Evolutionary conservation across 441 rosid species (phyloP), one percentile per base, ranked within the genome.

Genomic region (Gossypium lobatum): DNA sequence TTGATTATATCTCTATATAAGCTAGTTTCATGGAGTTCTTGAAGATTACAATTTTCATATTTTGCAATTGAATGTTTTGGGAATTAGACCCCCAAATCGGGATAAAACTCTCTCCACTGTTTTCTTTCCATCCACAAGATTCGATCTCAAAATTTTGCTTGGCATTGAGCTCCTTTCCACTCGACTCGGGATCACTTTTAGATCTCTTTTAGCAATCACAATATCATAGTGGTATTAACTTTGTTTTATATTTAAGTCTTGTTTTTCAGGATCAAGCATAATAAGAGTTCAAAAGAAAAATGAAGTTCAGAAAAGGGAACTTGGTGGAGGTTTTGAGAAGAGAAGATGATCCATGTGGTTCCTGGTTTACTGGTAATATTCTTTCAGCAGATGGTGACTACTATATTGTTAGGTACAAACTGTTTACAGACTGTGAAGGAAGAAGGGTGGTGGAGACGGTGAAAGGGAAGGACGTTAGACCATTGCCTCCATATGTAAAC

Each of bases 291-390:
- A 46, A 68, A 64, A 28, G 77, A 21, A 20, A 81, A 20, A 81
- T 73, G 84, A 77, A 73, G 76, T 72, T 78, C 61, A 53, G 64
- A 69, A 71, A 77, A 77, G 78, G 83, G 66, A 65, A 77, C 6
- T 45, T 37, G 9, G 80, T 79, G 45, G 84, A 81, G 78, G 81
- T 78, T 21, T 48, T 73, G 31, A 81, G 78, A 67, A 78, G 81
- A 70, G 83, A 77, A 54, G 52, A 75, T 25, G 76, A 76, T 69
- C 76, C 80, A 2, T 59, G 78, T 64, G 79, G 78, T 18, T 77
- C 80, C 31, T 83, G 83, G 87, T 83, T 77, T 81, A 80, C 77
- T 53, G 84, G 75, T 6, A 77, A 45, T 66, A 54, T 83, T 73
- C 67, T 79, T 73, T 79, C 79, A 28, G 66, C 48, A 3, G 59